A percentile compares a stretch with the other conserved stretches of the same genome.
These are phyloP conservation scores for Lunularia cruciata DNA, from an alignment of 225 moss, liverwort and hornwort genomes.

Conservation along the genomic window DNA sequence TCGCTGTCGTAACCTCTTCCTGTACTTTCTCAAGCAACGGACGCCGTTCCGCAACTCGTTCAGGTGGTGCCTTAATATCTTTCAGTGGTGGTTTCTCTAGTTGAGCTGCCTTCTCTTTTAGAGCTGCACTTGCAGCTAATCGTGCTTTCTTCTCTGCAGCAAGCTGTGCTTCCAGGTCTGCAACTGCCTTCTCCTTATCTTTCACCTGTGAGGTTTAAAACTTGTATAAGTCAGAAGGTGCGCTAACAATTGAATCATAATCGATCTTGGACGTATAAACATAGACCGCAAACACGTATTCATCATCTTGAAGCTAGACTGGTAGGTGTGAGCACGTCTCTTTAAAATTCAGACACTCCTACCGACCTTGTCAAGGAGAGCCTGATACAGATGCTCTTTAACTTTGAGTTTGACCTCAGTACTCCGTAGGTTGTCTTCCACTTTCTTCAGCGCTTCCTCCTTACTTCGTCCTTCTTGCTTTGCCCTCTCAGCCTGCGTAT, in stretches of 20 bases:
- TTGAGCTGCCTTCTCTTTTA: constrained; percentile 43
- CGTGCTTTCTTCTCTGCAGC: constrained; percentile 79
- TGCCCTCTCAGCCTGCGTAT: constrained; percentile 69
- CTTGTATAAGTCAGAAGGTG: too few relatives aligned
- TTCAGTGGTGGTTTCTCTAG: neutral
- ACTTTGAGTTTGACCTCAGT: constrained; percentile 74
- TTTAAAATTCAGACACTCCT: too few relatives aligned
- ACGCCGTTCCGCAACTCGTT: constrained; percentile 34
- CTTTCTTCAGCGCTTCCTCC: constrained; percentile 67
- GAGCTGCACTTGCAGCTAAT: constrained; percentile 57
- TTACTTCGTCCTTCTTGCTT: constrained; percentile 78
- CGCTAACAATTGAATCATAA: too few relatives aligned
- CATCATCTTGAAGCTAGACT: too few relatives aligned
- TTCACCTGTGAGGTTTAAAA: constrained; percentile 73
- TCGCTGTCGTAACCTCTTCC: constrained; percentile 2
- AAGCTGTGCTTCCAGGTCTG: constrained; percentile 70
- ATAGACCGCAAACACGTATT: too few relatives aligned
- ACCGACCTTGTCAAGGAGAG: constrained; percentile 69
- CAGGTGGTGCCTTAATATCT: neutral
- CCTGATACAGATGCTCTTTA: constrained; percentile 76
- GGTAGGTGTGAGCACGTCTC: too few relatives aligned
- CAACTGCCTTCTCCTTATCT: constrained; percentile 55
- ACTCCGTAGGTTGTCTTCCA: constrained; percentile 69
- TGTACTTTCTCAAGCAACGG: constrained; percentile 38
- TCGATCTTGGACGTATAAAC: too few relatives aligned